A percentile compares a stretch with the other conserved stretches of the same genome.
Conservation (phyloP, 495 filamentous ascomycete species). For the Daldinia loculata region DNA sequence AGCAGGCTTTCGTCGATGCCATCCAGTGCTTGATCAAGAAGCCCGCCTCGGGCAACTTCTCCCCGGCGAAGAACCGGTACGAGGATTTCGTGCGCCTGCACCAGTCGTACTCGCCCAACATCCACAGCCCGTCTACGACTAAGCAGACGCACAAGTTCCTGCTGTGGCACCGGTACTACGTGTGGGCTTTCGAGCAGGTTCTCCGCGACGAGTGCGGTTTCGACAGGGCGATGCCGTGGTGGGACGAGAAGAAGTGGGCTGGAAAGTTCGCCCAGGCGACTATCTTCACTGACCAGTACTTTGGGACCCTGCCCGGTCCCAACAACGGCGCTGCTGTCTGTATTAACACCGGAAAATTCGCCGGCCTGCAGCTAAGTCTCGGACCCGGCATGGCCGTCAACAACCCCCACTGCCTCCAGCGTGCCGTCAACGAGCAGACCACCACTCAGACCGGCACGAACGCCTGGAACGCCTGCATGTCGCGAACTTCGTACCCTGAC, state of each 20-base stretch:
- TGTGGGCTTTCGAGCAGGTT: constrained; percentile 66
- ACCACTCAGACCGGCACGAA: constrained; percentile 40
- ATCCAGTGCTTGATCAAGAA: constrained; percentile 63
- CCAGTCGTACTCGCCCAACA: constrained; percentile 67
- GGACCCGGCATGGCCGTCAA: constrained; percentile 46
- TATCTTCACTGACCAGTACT: constrained; percentile 48
- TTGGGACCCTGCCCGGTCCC: constrained; percentile 41
- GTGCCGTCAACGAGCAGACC: constrained; percentile 45
- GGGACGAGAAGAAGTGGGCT: constrained; percentile 56
- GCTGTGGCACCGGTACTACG: constrained; percentile 74
- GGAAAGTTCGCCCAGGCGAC: constrained; percentile 46
- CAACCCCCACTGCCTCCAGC: constrained; percentile 49
- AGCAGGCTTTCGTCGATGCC: constrained; percentile 61
- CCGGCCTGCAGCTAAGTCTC: constrained; percentile 45
- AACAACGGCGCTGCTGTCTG: constrained; percentile 47
- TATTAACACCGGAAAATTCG: constrained; percentile 44
- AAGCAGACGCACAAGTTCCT: constrained; percentile 65
- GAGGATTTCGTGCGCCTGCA: constrained; percentile 74
- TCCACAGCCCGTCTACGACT: constrained; percentile 63
- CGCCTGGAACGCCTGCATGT: constrained; percentile 44
- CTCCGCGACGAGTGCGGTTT: constrained; percentile 73
- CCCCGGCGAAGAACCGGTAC: constrained; percentile 64
- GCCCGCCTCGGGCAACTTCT: constrained; percentile 53
- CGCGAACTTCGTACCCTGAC: constrained; percentile 44
- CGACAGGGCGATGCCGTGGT: constrained; percentile 54